Evolutionary conservation across 2,329 filamentous ascomycete genomes (phyloP).

Genomic region (Graphilbum fragrans): DNA sequence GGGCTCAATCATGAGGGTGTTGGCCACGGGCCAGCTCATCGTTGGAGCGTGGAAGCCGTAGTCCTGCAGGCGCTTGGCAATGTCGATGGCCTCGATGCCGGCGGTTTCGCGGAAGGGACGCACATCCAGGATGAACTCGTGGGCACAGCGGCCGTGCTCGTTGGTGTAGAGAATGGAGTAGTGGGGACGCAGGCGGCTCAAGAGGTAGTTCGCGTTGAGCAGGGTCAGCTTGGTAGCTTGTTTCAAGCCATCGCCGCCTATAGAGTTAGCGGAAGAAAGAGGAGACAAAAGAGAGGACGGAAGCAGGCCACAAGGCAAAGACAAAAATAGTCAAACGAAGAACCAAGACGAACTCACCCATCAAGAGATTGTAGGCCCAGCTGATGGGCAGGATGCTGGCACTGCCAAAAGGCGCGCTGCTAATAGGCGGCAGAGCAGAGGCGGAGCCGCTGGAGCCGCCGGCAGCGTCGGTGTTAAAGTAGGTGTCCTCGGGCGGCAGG

Average conservation of each 20-base stretch:
- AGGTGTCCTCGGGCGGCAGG: slow-evolving; percentile 41
- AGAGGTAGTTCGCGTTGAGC: slow-evolving; percentile 96
- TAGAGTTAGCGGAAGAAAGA: not conserved
- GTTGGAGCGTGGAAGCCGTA: slow-evolving; percentile 96
- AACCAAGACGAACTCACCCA: slow-evolving; percentile 42
- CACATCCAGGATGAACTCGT: slow-evolving; percentile 92
- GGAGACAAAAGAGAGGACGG: not conserved
- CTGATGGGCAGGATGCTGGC: slow-evolving; percentile 89
- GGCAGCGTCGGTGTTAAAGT: slow-evolving; percentile 5
- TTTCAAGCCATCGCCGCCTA: slow-evolving; percentile 59
- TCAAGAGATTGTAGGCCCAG: slow-evolving; percentile 91
- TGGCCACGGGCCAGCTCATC: slow-evolving; percentile 92
- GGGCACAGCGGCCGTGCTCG: slow-evolving; percentile 72
- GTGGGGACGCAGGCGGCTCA: slow-evolving; percentile 72
- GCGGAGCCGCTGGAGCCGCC: slow-evolving; percentile 5
- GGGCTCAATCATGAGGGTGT: slow-evolving; percentile 96
- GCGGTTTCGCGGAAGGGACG: slow-evolving; percentile 73
- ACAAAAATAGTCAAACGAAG: not conserved
- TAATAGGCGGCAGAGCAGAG: slow-evolving; percentile 47
- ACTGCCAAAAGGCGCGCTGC: slow-evolving; percentile 74
- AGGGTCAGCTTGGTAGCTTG: slow-evolving; percentile 85
- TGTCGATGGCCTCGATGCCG: slow-evolving; percentile 83
- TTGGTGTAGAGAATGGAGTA: slow-evolving; percentile 95
- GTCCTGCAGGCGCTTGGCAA: slow-evolving; percentile 92
- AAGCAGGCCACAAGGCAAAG: not conserved